Percentiles rank a stretch among this genome's conserved stretches.
Conservation (phyloP, 2,329 filamentous ascomycete genomes). For the Colletotrichum lindemuthianum region DNA sequence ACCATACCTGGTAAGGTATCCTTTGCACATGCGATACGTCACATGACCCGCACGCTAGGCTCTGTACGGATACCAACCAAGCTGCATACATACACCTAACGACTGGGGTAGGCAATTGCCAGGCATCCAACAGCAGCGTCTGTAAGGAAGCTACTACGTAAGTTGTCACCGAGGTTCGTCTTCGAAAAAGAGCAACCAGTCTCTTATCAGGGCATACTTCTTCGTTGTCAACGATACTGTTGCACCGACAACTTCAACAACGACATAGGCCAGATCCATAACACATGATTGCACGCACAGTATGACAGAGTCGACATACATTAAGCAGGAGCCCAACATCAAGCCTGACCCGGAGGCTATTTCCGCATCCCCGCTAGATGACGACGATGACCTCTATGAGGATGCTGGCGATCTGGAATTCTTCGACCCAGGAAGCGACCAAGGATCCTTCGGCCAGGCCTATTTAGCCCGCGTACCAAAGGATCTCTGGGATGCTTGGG, state of each 20-base stretch:
- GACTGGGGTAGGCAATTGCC: too few relatives aligned
- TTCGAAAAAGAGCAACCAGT: too few relatives aligned
- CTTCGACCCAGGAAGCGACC: conserved; percentile 53
- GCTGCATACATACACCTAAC: too few relatives aligned
- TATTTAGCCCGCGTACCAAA: conserved; percentile 84
- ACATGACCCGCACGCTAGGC: neutral
- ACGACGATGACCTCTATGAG: conserved; percentile 73
- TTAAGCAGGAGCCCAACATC: conserved; percentile 49
- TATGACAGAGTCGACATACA: conserved; percentile 34
- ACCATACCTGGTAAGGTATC: neutral
- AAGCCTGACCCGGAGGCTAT: conserved; percentile 60
- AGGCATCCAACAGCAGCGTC: too few relatives aligned
- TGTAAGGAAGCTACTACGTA: too few relatives aligned
- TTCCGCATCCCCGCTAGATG: conserved; percentile 57
- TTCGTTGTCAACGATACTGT: neutral
- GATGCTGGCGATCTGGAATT: conserved; percentile 68
- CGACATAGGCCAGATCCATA: neutral
- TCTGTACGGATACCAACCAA: neutral
- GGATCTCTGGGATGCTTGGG: conserved; percentile 84
- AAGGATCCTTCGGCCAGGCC: conserved; percentile 36
- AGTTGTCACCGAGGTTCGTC: too few relatives aligned
- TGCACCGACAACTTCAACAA: neutral
- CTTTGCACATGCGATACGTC: neutral
- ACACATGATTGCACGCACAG: neutral
- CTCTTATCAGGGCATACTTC: too few relatives aligned